Base-by-base conservation (phyloP, 2,329 filamentous ascomycete genomes). In the Cryphonectria parasitica region DNA sequence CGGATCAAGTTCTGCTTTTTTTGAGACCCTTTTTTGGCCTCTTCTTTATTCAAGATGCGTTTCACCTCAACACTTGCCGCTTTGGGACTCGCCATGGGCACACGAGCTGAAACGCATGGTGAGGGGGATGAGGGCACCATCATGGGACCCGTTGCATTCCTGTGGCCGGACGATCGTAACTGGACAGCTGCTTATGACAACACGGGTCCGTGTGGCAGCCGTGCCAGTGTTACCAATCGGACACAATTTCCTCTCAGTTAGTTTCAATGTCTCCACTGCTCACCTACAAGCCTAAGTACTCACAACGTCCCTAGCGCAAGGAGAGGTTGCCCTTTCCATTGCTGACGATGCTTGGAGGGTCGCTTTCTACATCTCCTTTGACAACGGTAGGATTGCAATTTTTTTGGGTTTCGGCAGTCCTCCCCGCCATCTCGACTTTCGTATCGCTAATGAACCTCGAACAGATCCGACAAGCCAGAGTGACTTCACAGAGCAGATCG, bases 121-220 rank as follows among this genome's bases (percentile, higher is more conserved):
- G 71, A 78, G 25, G 75, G 74, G 36, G 71, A 71, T 5, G 75
- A 79, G 66, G 78, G 79, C 15, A 76, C 74, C n/a, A 67, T 76
- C 34, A 87, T 87, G 84, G 86, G 86, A 7, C 85, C 86, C 2
- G 85, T 85, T 19, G 85, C 85, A 31, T 87, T 88, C 75, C 77
- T 88, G 68, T 88, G 87, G 86, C 86, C 86, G 0, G 76, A 79
- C 2, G 83, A 87, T 74, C 82, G 86, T 36, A 77, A 78, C 25
- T 89, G 85, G 85, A 82, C 79, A 54, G 82, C 83, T 52, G 79
- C 79, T 4, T 75, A 82, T 41, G 86, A 88, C 75, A 88, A 88
- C 73, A 82, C 76, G 10, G 81, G 82, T 0, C 86, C 86, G 0
- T 88, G 86, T 72, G 86, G 86, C 63, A 86, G 84, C 61, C 72